phyloP scores from a whole-genome alignment of 306 rosid species.

The Oemleria cerasiformis region DNA sequence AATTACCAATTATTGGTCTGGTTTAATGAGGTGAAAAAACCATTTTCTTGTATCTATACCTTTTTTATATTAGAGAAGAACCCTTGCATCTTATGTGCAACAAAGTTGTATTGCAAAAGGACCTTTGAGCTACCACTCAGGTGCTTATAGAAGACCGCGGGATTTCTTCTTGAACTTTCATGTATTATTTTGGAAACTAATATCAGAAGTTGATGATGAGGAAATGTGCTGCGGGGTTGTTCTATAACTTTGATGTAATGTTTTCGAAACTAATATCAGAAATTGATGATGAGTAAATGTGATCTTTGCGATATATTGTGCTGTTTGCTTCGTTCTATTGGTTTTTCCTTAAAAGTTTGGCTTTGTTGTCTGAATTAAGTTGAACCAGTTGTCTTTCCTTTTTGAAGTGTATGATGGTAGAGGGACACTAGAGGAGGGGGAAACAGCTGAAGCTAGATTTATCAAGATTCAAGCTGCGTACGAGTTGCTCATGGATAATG shows the following conservation, averaged over 20 bases:
- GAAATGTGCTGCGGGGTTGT: too few species aligned
- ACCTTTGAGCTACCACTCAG: neutral
- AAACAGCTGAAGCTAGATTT: conserved; percentile 90
- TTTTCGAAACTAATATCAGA: neutral
- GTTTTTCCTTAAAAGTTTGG: conserved; percentile 6
- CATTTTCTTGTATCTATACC: neutral
- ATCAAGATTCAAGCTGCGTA: conserved; percentile 98
- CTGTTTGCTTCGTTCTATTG: neutral
- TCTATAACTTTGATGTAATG: neutral
- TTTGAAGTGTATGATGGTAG: conserved; percentile 73
- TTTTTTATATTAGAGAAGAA: neutral
- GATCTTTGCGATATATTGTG: neutral
- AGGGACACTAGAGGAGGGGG: conserved; percentile 92
- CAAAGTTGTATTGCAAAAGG: neutral
- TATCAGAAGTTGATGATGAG: neutral
- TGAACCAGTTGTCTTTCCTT: conserved; percentile 15
- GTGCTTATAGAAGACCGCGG: neutral
- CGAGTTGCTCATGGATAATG: conserved; percentile 69
- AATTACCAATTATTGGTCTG: neutral
- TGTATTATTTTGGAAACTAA: neutral
- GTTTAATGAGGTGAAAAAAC: neutral
- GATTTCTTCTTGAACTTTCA: neutral
- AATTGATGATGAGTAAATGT: neutral
- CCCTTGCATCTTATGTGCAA: neutral
- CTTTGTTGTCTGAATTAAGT: neutral